A percentile compares a stretch with the other conserved stretches of the same genome.
Conservation (phyloP, 2,329 filamentous ascomycete species). For the Trichoderma atrobrunneum region DNA sequence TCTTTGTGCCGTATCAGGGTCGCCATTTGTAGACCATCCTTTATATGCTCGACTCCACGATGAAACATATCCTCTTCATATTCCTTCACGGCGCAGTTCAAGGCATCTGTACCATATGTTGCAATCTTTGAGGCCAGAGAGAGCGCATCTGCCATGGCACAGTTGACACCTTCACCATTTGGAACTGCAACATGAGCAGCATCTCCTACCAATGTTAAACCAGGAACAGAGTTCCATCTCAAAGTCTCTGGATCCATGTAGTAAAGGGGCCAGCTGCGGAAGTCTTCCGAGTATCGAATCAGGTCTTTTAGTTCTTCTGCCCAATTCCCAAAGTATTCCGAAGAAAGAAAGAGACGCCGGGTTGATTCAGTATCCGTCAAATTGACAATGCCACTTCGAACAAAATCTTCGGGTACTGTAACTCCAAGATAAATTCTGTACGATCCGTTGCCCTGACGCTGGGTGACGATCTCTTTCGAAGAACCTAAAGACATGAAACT, state of each 20-base stretch:
- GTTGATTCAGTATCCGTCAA: background rate
- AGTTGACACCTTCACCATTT: conserved; percentile 15
- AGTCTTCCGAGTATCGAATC: conserved; percentile 1
- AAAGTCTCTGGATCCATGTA: background rate
- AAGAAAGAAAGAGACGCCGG: background rate
- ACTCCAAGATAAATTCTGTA: conserved; percentile 2
- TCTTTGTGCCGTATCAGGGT: background rate
- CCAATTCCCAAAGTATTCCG: conserved; percentile 5
- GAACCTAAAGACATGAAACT: background rate
- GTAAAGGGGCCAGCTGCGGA: conserved; percentile 12
- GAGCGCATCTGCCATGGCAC: conserved; percentile 7
- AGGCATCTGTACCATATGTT: background rate
- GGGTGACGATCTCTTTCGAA: background rate
- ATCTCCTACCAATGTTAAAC: conserved; percentile 11
- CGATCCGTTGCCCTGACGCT: conserved; percentile 1
- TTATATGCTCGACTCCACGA: conserved; percentile 8
- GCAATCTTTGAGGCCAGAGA: background rate
- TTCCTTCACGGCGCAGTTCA: background rate
- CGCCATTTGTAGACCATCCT: background rate
- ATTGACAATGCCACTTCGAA: background rate
- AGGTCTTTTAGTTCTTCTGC: conserved; percentile 2
- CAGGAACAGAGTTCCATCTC: background rate
- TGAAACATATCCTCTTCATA: conserved; percentile 14
- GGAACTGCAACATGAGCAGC: conserved; percentile 5
- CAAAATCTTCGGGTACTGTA: conserved; percentile 7